phyloP scores from a whole-genome alignment of 768 basidiomycete genomes.

The Panellus pusillus region DNA sequence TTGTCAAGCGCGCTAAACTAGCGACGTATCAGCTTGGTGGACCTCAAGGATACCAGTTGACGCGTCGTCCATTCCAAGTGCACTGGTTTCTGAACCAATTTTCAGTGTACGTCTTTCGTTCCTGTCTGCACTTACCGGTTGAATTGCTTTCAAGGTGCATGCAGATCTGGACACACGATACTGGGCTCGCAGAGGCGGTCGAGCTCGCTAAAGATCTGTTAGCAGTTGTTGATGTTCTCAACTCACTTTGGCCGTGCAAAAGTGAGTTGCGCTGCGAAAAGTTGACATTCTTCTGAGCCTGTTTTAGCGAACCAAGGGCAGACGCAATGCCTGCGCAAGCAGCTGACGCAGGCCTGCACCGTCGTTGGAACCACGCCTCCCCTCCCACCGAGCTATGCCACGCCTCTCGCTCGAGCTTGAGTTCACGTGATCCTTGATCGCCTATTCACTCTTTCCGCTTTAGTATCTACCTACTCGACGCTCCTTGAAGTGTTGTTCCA shows the following conservation, averaged over 20 bases:
- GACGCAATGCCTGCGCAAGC: slow-evolving; percentile 8
- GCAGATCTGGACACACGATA: slow-evolving; percentile 22
- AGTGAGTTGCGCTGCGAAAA: not conserved
- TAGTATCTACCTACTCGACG: too few relatives aligned
- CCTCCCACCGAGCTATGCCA: slow-evolving; percentile 6
- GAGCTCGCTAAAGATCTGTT: slow-evolving; percentile 18
- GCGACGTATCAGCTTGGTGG: slow-evolving; percentile 54
- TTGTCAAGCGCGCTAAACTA: slow-evolving; percentile 59
- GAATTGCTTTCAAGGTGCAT: slow-evolving; percentile 9
- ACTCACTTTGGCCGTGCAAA: slow-evolving; percentile 17
- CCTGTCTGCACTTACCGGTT: not conserved
- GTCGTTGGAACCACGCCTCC: slow-evolving; percentile 3
- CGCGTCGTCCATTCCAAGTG: slow-evolving; percentile 68
- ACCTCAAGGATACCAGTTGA: slow-evolving; percentile 53
- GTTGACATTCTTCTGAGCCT: too few relatives aligned
- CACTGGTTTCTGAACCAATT: slow-evolving; percentile 73
- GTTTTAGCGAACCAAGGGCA: slow-evolving; percentile 11
- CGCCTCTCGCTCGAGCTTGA: slow-evolving; percentile 6
- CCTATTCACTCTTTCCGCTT: too few relatives aligned
- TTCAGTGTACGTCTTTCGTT: slow-evolving; percentile 47
- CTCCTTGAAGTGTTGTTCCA: too few relatives aligned
- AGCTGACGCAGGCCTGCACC: slow-evolving; percentile 9
- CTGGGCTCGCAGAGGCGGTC: slow-evolving; percentile 4
- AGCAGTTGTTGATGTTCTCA: slow-evolving; percentile 15
- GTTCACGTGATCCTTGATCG: not conserved